These are phyloP conservation scores for Pleurotus cornucopiae DNA, from an alignment of 768 basidiomycete species.

Conservation along the genomic window DNA sequence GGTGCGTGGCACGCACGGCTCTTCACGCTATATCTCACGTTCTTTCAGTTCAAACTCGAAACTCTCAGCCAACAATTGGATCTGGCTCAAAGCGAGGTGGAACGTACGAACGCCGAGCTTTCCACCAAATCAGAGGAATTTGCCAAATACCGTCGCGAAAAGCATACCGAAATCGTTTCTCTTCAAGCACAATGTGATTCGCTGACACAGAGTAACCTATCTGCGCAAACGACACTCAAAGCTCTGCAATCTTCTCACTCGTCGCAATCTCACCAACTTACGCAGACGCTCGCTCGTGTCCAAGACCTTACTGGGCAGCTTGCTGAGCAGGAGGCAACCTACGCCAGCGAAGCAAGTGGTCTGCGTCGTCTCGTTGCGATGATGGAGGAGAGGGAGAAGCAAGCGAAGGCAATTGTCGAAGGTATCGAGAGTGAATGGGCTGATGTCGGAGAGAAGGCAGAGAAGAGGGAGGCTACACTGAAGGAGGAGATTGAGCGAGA, in stretches of 20 bases:
- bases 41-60: slow-evolving; percentile 76
- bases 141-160: slow-evolving; percentile 74
- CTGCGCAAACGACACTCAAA: slow-evolving; percentile 66
- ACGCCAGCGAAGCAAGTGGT: slow-evolving; percentile 70
- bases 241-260: slow-evolving; percentile 70
- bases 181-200: slow-evolving; percentile 78
- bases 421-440: slow-evolving; percentile 83
- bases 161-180: slow-evolving; percentile 72
- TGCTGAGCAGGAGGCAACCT: slow-evolving; percentile 82
- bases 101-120: slow-evolving; percentile 68
- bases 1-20: slow-evolving; percentile 21
- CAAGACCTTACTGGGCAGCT: slow-evolving; percentile 73
- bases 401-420: slow-evolving; percentile 79
- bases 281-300: slow-evolving; percentile 69
- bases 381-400: slow-evolving; percentile 86
- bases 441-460: slow-evolving; percentile 63
- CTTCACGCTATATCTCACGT: neutral
- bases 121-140: slow-evolving; percentile 75
- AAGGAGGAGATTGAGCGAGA: slow-evolving; percentile 73
- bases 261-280: slow-evolving; percentile 69
- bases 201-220: slow-evolving; percentile 60
- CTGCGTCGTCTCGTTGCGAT: slow-evolving; percentile 73
- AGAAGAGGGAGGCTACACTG: slow-evolving; percentile 60
- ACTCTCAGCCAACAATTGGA: slow-evolving; percentile 78
- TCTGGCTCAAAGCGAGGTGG: slow-evolving; percentile 71